A percentile compares a stretch with the other conserved stretches of the same genome.
Evolutionary conservation across 192 early-diverging fungal species (phyloP).

Genomic region (Blastocladiella britannica): DNA sequence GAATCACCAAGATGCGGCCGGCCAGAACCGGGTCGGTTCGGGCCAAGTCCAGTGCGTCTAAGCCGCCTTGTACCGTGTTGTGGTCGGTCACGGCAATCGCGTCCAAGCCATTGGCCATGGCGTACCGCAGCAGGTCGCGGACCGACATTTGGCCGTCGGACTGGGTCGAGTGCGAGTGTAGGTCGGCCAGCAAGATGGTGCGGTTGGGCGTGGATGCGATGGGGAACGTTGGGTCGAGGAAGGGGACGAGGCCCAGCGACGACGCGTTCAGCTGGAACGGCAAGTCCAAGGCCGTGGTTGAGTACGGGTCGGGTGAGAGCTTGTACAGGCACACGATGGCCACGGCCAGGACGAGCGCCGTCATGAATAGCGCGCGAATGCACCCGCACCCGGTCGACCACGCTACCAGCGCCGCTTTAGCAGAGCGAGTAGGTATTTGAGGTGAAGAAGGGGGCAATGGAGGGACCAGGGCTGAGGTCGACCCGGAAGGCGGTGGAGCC

Average conservation of each 20-base stretch:
- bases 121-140: slow-evolving; percentile 35
- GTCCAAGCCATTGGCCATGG: slow-evolving; percentile 40
- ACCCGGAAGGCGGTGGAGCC: no score
- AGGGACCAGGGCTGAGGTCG: no score
- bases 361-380: no score
- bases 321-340: no score
- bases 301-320: no score
- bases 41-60: slow-evolving; percentile 35
- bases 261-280: no score
- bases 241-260: slow-evolving; percentile 6
- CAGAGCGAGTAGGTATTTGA: no score
- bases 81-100: slow-evolving; percentile 51
- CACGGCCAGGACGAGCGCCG: no score
- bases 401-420: no score
- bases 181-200: slow-evolving; percentile 31
- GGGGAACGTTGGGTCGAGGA: slow-evolving; percentile 7
- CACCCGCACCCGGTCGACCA: no score
- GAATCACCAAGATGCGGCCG: slow-evolving; percentile 32
- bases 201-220: slow-evolving; percentile 14
- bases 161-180: slow-evolving; percentile 38
- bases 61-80: slow-evolving; percentile 37
- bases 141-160: slow-evolving; percentile 38
- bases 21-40: slow-evolving; percentile 16
- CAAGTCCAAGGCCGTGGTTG: no score
- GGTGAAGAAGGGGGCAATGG: no score